Evolutionary conservation across 768 basidiomycete species (phyloP).

Genomic region (Rhodotorula babjevae): DNA sequence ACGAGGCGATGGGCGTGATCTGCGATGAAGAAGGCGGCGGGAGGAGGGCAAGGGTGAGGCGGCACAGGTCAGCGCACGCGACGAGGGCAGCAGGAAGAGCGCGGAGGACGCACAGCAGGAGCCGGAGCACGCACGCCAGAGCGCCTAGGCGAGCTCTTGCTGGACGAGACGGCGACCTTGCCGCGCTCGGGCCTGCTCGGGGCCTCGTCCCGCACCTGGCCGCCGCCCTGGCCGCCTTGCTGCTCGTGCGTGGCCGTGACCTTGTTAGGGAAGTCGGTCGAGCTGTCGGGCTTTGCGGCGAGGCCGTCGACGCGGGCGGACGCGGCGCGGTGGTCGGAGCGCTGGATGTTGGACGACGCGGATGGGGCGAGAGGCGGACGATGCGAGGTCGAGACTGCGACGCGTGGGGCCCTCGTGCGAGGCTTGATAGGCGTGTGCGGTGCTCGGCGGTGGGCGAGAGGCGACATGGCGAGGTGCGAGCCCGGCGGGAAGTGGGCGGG

Average conservation of each 20-base stretch:
- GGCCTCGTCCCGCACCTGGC: background rate
- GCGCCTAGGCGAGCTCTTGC: too few relatives aligned
- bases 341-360: background rate
- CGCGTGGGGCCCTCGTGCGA: background rate
- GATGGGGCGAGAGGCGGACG: too few relatives aligned
- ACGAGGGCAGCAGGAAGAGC: too few relatives aligned
- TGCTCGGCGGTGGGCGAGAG: background rate
- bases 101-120: background rate
- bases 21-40: background rate
- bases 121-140: background rate
- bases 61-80: background rate
- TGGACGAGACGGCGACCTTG: background rate
- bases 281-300: accelerated
- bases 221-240: background rate
- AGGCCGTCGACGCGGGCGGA: background rate
- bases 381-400: background rate
- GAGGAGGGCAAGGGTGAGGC: background rate
- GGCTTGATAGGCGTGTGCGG: background rate
- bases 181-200: background rate
- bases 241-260: too few relatives aligned
- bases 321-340: background rate
- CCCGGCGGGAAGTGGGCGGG: too few relatives aligned
- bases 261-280: background rate
- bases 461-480: background rate
- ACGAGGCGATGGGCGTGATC: background rate